Evolutionary conservation across 2,329 filamentous ascomycete genomes (phyloP).

Genomic region (Sclerotinia sclerotiorum): DNA sequence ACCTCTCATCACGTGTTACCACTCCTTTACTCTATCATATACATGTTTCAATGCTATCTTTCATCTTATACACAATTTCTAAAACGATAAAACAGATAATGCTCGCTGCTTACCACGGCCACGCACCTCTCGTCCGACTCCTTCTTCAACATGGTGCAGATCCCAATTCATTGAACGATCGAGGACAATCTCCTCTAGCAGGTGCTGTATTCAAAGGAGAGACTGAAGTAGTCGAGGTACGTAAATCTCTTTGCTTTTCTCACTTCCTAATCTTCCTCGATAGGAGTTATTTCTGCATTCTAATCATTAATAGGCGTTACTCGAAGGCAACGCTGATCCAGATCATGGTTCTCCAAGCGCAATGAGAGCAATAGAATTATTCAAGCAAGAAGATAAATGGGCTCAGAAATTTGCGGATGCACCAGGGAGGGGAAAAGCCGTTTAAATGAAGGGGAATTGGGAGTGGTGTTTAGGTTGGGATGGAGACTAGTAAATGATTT

Average conservation of each 20-base stretch:
- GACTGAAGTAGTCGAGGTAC: constrained; percentile 59
- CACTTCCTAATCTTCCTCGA: too few species aligned
- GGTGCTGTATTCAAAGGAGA: constrained; percentile 74
- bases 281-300: constrained; percentile 37
- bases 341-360: constrained; percentile 53
- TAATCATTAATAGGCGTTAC: constrained; percentile 49
- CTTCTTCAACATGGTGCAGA: constrained; percentile 64
- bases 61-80: background rate
- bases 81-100: constrained; percentile 55
- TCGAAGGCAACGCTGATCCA: constrained; percentile 56
- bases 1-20: background rate
- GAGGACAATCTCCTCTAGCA: constrained; percentile 67
- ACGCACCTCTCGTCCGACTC: constrained; percentile 58
- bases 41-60: background rate
- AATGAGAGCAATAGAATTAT: constrained; percentile 50
- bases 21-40: background rate
- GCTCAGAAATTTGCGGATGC: constrained; percentile 51
- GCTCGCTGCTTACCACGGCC: constrained; percentile 70
- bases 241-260: constrained; percentile 17
- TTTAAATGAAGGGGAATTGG: background rate
- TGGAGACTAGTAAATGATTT: background rate
- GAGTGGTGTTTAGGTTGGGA: background rate
- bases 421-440: constrained; percentile 49
- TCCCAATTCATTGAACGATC: constrained; percentile 66
- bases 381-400: constrained; percentile 55